A percentile compares a stretch with the other conserved stretches of the same genome.
Conservation (phyloP, 1,139 yeast genomes). For the Diutina sp. region DNA sequence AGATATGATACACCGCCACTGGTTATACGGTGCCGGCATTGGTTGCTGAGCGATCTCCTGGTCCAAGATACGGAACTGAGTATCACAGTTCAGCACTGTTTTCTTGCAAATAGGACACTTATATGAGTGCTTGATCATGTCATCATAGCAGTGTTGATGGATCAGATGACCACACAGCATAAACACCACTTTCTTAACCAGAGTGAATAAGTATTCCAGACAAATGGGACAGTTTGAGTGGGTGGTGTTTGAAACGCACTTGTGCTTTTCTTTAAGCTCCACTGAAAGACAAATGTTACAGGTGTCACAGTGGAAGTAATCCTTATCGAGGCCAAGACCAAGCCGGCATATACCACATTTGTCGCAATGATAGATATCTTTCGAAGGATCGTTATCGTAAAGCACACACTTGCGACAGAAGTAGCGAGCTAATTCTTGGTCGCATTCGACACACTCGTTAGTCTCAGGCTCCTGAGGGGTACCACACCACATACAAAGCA, state of each 20-base stretch:
- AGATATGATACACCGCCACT: constrained; percentile 65
- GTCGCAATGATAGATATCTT: constrained; percentile 83
- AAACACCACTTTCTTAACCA: constrained; percentile 76
- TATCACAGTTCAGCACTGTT: constrained; percentile 75
- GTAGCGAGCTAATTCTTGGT: constrained; percentile 54
- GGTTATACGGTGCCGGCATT: constrained; percentile 65
- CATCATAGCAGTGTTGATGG: constrained; percentile 74
- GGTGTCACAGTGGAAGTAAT: constrained; percentile 82
- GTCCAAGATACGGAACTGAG: constrained; percentile 77
- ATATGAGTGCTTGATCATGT: constrained; percentile 67
- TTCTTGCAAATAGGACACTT: constrained; percentile 87
- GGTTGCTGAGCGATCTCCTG: constrained; percentile 68
- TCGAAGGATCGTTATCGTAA: constrained; percentile 71
- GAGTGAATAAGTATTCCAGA: constrained; percentile 80
- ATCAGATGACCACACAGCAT: constrained; percentile 95
- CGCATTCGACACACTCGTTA: constrained; percentile 58
- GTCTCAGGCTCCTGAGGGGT: constrained; percentile 60
- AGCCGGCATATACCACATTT: constrained; percentile 88
- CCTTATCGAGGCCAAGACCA: constrained; percentile 79
- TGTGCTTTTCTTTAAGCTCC: constrained; percentile 64
- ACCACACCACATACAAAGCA: constrained; percentile 72
- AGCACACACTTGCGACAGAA: constrained; percentile 69
- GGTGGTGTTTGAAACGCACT: constrained; percentile 76
- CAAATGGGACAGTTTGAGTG: constrained; percentile 91
- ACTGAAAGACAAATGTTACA: constrained; percentile 85